Base-by-base conservation (phyloP, 495 filamentous ascomycete genomes). In the Pyrenula aspistea region DNA sequence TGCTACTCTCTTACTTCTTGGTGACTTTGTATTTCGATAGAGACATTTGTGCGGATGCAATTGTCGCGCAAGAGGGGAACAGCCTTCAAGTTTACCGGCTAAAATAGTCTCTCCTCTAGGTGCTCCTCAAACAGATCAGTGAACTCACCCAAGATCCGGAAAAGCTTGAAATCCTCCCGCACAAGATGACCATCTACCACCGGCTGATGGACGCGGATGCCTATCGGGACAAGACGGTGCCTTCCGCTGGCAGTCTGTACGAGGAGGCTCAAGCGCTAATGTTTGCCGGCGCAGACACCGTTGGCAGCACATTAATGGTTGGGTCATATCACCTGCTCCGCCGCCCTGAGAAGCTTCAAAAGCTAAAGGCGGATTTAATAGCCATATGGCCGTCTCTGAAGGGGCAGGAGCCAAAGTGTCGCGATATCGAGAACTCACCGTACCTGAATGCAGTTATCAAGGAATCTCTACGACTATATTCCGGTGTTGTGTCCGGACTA, bases 401-500 rank as follows among this genome's bases (percentile, higher is more conserved):
- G 50, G 22, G 8, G 50, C 50, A 21, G 19, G 19, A 52, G 8
- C 50, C 22, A 10, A 52, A 52, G 19, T 24, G 50, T 21, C 50
- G 19, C 20, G 31, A 42, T 42, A 4, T 75, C 8, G 72, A 74
- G 57, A 64, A 54, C 22, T 55, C 71, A 1, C 64, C 68, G 1
- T 70, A 69, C 59, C 54, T 73, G 3, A 73, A 80, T 53, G 79
- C 79, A 2, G 69, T 80, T 2, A 68, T 83, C 11, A 68, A 68
- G 56, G 79, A 81, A 59, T 73, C 71, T 0, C 60, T 82, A 47
- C 67, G 79, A 22, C 74, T 70, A 55, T 78, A 75, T 19, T 24
- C 50, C 22, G 50, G 50, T 10, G 50, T 64, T 10, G 59, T 59
- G 12, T 57, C 56, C 12, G 63, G 71, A 2, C 61, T 67, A 3